Base-by-base conservation (phyloP, 768 basidiomycete species). In the Lactarius hengduanensis region DNA sequence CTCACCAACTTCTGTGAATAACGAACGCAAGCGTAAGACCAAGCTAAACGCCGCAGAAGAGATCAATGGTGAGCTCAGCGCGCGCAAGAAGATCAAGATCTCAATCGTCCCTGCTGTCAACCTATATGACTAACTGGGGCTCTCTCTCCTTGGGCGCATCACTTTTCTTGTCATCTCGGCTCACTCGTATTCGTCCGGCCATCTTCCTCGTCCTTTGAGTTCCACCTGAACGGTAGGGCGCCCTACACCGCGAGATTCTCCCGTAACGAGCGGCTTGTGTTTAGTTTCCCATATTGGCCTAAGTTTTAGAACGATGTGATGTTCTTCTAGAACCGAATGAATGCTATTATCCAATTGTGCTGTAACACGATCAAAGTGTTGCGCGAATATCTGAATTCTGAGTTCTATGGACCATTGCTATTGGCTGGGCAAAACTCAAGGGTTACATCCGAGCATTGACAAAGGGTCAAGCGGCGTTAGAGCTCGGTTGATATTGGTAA, bases 91-190 rank as follows among this genome's bases (percentile, higher is more conserved):
- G 72, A 71, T 86, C 67, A 93, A 92, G 77, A 83, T 92, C 58
- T 93, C 90, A 18, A 76, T 92, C 47, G 84, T 85, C 47, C 75
- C 80, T 64, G 85, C 82, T 58, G 83, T 93, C 68, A 89, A 92
- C 76, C 83, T 92, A 4, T 90, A 88, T 38, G 90, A 92, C 75
- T 92, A 76, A 71, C 15, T 62, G 8, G 43, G n/a, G 20, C 28
- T 30, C n/a, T 63, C 41, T 30, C 41, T 54, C 26, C n/a, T 15
- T 15, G 38, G 43, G 26, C 47, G 18, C 22, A 34, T 40, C 8
- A 8, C 28, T 36, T 38, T 57, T 59, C 43, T 45, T 67, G 20
- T 32, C 30, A 26, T 26, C 28, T 68, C 7, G 43, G 41, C 55
- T 20, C 45, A 4, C 36, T 28, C n/a, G 22, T 47, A 34, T 60